Evolutionary conservation across 768 basidiomycete genomes (phyloP).

Genomic region (Dioszegia aurantiaca): DNA sequence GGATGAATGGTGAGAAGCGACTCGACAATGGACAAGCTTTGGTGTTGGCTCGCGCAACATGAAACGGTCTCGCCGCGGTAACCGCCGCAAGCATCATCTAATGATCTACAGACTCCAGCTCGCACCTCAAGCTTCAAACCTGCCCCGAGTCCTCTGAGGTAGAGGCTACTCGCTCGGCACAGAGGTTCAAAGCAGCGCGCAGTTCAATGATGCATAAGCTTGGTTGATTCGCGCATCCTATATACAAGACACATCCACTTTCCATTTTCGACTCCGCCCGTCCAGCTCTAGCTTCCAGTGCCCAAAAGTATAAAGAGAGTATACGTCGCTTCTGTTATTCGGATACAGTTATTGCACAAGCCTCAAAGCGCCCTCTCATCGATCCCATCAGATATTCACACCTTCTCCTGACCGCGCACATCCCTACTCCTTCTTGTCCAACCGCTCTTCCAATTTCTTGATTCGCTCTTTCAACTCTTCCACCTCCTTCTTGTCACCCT

Average conservation of each 20-base stretch:
- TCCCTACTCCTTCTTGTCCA: constrained; percentile 7
- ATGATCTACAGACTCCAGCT: not conserved
- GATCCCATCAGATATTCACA: no score
- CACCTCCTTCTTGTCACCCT: constrained; percentile 56
- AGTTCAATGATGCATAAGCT: not conserved
- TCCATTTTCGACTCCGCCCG: no score
- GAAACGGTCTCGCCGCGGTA: not conserved
- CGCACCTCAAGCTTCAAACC: not conserved
- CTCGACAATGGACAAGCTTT: not conserved
- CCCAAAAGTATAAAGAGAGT: no score
- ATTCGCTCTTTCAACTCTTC: constrained; percentile 12
- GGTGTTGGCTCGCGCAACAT: not conserved
- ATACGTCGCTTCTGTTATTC: no score
- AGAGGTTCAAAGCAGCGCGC: not conserved
- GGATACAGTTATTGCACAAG: no score
- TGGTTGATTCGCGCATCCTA: not conserved
- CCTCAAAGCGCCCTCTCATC: no score
- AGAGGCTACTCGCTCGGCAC: not conserved
- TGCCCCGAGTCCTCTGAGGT: not conserved
- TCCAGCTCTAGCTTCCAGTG: no score
- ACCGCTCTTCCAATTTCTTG: constrained; percentile 12
- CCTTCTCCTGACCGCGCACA: no score
- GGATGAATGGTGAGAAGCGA: not conserved
- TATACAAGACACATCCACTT: not conserved
- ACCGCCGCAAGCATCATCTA: not conserved